phyloP scores from a whole-genome alignment of 2,329 filamentous ascomycete genomes.

The Pyrenochaeta sp. region DNA sequence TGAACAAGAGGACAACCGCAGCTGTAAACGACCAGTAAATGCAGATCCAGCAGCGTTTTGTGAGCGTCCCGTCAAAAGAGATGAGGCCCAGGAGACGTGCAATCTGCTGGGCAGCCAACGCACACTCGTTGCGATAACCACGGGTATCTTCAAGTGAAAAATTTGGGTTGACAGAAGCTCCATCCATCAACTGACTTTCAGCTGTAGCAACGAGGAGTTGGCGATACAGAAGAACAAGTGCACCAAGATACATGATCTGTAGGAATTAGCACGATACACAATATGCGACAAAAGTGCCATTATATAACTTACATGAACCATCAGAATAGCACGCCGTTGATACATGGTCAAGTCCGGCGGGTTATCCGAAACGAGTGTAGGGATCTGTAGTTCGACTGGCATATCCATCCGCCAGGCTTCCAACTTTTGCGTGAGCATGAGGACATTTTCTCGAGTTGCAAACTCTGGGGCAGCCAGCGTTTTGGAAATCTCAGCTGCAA shows the following conservation, averaged over 20 bases:
- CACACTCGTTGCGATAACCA: slow-evolving; percentile 40
- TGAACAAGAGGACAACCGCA: slow-evolving; percentile 44
- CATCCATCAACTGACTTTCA: slow-evolving; percentile 38
- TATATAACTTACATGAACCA: slow-evolving; percentile 42
- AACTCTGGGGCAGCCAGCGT: slow-evolving; percentile 39
- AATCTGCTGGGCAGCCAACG: slow-evolving; percentile 45
- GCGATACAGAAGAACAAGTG: slow-evolving; percentile 46
- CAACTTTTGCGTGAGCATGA: slow-evolving; percentile 38
- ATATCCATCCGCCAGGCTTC: slow-evolving; percentile 44
- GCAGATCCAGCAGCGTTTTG: slow-evolving; percentile 48
- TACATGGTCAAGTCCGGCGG: slow-evolving; percentile 35
- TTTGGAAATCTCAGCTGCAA: slow-evolving; percentile 47
- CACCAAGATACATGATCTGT: slow-evolving; percentile 50
- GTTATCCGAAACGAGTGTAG: slow-evolving; percentile 34
- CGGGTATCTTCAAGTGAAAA: slow-evolving; percentile 36
- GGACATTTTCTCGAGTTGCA: slow-evolving; percentile 38
- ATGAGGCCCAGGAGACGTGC: slow-evolving; percentile 45
- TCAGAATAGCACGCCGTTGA: slow-evolving; percentile 44
- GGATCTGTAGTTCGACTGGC: slow-evolving; percentile 40
- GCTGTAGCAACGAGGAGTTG: slow-evolving; percentile 43
- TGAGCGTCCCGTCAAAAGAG: slow-evolving; percentile 43
- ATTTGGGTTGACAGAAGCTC: slow-evolving; percentile 28
- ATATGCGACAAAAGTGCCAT: not conserved
- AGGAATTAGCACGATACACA: not conserved
- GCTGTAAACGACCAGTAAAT: slow-evolving; percentile 50